Evolutionary conservation across 2,329 filamentous ascomycete species (phyloP).

Genomic region (Aureobasidium musti): DNA sequence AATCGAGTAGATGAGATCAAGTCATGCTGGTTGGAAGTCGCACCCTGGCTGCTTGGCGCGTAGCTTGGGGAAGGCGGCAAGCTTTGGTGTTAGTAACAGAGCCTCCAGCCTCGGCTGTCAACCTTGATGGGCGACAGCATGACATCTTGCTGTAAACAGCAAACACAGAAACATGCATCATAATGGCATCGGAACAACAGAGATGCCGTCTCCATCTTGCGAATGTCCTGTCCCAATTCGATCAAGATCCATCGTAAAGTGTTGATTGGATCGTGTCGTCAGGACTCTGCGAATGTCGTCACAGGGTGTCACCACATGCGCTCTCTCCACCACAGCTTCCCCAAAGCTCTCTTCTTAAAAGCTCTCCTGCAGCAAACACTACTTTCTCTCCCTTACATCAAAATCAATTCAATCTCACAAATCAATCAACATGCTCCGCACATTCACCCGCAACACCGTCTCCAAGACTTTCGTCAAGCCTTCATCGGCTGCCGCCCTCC

Average conservation of each 20-base stretch:
- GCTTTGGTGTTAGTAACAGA: background rate
- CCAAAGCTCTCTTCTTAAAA: conserved; percentile 6
- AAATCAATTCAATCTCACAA: background rate
- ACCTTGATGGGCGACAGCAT: conserved; percentile 24
- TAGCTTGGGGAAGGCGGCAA: background rate
- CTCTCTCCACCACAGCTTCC: conserved; percentile 1
- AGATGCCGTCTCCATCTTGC: background rate
- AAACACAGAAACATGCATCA: background rate
- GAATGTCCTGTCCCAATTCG: background rate
- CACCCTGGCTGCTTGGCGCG: too few species aligned
- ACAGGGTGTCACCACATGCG: conserved; percentile 4
- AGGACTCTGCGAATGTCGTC: conserved; percentile 18
- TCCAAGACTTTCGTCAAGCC: conserved; percentile 29
- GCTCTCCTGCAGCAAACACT: conserved; percentile 10
- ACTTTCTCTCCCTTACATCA: background rate
- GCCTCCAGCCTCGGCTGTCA: conserved; percentile 8
- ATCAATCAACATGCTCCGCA: conserved; percentile 30
- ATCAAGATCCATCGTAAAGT: background rate
- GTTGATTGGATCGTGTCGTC: conserved; percentile 16
- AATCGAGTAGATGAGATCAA: too few species aligned
- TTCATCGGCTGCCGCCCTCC: conserved; percentile 15
- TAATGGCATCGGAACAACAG: conserved; percentile 4
- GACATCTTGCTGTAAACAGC: background rate
- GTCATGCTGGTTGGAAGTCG: too few species aligned
- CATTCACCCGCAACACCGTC: conserved; percentile 30